Evolutionary conservation across 2,329 filamentous ascomycete species (phyloP).

Genomic region (Cladosporium austrohemisphaericum): DNA sequence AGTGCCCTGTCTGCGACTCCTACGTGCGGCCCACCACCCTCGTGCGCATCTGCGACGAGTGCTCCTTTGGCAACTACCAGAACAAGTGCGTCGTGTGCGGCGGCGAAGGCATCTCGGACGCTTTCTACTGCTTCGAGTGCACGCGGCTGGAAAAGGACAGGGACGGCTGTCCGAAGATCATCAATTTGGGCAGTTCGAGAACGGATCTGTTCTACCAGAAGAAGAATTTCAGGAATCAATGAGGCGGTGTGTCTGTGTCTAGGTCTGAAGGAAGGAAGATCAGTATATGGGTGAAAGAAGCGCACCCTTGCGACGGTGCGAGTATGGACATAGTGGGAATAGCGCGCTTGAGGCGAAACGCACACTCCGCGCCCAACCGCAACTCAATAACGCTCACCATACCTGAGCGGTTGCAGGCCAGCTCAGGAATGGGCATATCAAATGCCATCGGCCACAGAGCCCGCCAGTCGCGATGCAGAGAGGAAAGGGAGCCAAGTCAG

Average conservation of each 20-base stretch:
- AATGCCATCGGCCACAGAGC: too few species aligned
- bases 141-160: slow-evolving; percentile 94
- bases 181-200: slow-evolving; percentile 90
- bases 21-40: slow-evolving; percentile 97
- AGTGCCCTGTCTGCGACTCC: slow-evolving; percentile 97
- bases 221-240: slow-evolving; percentile 65
- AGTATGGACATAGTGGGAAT: too few species aligned
- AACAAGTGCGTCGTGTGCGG: slow-evolving; percentile 99
- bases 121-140: slow-evolving; percentile 99
- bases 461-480: too few species aligned
- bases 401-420: too few species aligned
- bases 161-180: slow-evolving; percentile 98
- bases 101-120: slow-evolving; percentile 95
- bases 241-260: slow-evolving; percentile 19
- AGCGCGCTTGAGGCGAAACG: too few species aligned
- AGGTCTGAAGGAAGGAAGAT: not conserved
- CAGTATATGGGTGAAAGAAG: not conserved
- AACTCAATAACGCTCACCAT: too few species aligned
- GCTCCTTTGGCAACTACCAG: slow-evolving; percentile 98
- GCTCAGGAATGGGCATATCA: too few species aligned
- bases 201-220: slow-evolving; percentile 85
- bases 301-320: too few species aligned
- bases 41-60: slow-evolving; percentile 98
- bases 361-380: too few species aligned
- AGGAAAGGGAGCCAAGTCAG: too few species aligned